Conservation (phyloP, 2,329 filamentous ascomycete genomes). For the Venturia effusa region DNA sequence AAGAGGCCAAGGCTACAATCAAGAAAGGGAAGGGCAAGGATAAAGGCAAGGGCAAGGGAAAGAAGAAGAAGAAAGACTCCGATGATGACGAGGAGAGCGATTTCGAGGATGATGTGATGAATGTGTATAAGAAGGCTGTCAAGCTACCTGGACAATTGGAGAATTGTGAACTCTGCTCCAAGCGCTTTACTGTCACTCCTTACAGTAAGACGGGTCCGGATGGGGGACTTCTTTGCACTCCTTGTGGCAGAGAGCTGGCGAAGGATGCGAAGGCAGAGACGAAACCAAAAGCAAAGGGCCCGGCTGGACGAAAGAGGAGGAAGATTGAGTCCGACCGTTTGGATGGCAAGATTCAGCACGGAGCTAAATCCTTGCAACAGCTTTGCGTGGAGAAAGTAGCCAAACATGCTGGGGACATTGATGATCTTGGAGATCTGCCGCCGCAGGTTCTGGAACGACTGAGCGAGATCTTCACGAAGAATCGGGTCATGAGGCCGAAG, state of each 20-base stretch:
- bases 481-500: constrained; percentile 44
- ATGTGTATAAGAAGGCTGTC: constrained; percentile 45
- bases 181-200: constrained; percentile 84
- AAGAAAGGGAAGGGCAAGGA: constrained; percentile 27
- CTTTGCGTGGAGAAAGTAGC: constrained; percentile 54
- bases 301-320: constrained; percentile 52
- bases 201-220: constrained; percentile 74
- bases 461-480: constrained; percentile 54
- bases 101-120: constrained; percentile 30
- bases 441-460: constrained; percentile 44
- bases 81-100: constrained; percentile 36
- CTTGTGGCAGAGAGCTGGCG: constrained; percentile 65
- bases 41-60: constrained; percentile 32
- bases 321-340: constrained; percentile 75
- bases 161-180: constrained; percentile 75
- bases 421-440: constrained; percentile 54
- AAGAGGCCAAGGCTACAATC: constrained; percentile 22
- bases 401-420: constrained; percentile 51
- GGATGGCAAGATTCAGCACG: constrained; percentile 57
- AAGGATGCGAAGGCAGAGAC: constrained; percentile 53
- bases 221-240: constrained; percentile 75
- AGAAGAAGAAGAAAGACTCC: constrained; percentile 30
- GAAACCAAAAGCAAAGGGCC: constrained; percentile 28
- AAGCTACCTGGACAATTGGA: constrained; percentile 76
- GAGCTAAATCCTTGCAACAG: constrained; percentile 58